Base-by-base conservation (phyloP, 2,329 filamentous ascomycete species). In the Aspergillus jensenii region DNA sequence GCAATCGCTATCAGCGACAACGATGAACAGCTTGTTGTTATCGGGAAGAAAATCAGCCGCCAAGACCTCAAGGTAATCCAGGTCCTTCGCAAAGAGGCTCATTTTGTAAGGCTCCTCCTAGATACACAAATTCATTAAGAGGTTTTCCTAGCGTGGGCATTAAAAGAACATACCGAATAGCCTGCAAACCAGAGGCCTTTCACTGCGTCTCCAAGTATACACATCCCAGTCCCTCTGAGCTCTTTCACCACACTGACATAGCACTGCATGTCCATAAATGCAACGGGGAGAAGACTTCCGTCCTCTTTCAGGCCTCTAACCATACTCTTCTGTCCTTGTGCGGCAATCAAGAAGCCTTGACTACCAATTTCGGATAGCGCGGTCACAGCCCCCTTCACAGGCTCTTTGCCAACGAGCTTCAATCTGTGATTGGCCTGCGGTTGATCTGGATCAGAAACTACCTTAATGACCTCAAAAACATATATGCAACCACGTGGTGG, bases 321-420 rank as follows among this genome's bases (percentile, higher is more conserved):
- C 90, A 99, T 96, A 73, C 92, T 93, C 76, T 99, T 99, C 69
- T 97, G 93, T 1, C 95, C 95, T 71, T 99, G 95, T 0, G 93
- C 92, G 41, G 90, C 90, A 61, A 95, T 87, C 82, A 96, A 87
- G 65, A 93, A 91, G 1, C 90, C 95, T 74, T 95, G 92, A 0
- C 88, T 91, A 43, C 90, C 93, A 55, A 96, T 88, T 62, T 90
- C 88, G 1, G 89, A 91, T 11, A 99, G 75, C 0, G 91, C 90
- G 14, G 93, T 96, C 23, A 99, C 91, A 4, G 91, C 91, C 9
- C 95, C 95, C 50, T 95, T 90, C 25, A 98, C 92, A 52, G 96
- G 91, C 73, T 99, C 95, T 67, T 90, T 90, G 5, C 91, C 90
- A 15, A 97, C 83, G 4, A 96, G 83, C 71, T 96, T 96, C 35